phyloP scores from a whole-genome alignment of 768 basidiomycete species.

The Boletus tylopilopsis region DNA sequence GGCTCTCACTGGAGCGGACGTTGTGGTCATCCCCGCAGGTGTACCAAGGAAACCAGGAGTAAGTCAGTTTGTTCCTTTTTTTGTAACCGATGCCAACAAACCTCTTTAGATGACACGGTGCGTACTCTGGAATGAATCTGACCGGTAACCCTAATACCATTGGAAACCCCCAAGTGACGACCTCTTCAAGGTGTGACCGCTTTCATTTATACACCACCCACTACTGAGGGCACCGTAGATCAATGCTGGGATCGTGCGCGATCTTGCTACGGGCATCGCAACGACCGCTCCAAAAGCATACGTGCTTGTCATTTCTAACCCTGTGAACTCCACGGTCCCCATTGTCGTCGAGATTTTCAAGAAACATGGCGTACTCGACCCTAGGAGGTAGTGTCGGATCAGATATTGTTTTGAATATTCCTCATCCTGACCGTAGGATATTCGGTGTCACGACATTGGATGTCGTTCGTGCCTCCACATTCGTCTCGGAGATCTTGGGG shows the following conservation, averaged over 20 bases:
- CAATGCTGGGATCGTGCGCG: conserved; percentile 95
- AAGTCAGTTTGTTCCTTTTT: conserved; percentile 29
- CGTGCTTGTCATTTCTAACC: conserved; percentile 97
- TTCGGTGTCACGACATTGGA: conserved; percentile 99
- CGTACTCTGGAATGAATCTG: conserved; percentile 9
- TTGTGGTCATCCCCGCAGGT: conserved; percentile 96
- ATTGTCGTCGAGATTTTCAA: conserved; percentile 96
- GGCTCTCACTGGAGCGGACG: conserved; percentile 76
- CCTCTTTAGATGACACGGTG: conserved; percentile 48
- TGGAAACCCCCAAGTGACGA: conserved; percentile 64
- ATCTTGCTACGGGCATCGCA: conserved; percentile 89
- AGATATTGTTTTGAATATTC: neutral
- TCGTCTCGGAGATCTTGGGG: conserved; percentile 77
- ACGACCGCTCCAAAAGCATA: conserved; percentile 82
- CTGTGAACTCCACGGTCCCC: conserved; percentile 98
- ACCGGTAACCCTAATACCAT: conserved; percentile 10
- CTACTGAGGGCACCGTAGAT: conserved; percentile 50
- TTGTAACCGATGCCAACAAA: neutral
- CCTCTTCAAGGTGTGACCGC: conserved; percentile 76
- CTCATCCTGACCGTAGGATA: conserved; percentile 46
- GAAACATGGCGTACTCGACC: conserved; percentile 86
- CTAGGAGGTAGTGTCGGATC: conserved; percentile 63
- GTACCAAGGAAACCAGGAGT: conserved; percentile 94
- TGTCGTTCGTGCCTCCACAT: conserved; percentile 96
- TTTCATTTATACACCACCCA: neutral